These are phyloP conservation scores for Penicillium lividum DNA, from an alignment of 495 filamentous ascomycete genomes.

Conservation along the genomic window DNA sequence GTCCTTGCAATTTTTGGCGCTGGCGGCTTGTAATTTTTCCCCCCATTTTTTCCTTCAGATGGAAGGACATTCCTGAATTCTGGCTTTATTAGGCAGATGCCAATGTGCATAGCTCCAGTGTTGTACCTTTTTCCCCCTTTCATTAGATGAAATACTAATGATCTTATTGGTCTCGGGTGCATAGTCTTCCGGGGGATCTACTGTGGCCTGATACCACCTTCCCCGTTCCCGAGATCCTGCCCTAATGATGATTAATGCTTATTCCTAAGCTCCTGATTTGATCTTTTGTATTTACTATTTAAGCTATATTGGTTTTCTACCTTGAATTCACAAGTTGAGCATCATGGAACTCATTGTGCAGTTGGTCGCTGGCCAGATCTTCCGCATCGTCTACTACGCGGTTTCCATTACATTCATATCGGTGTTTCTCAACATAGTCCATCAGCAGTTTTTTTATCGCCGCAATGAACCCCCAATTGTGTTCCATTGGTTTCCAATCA, in stretches of 20 bases:
- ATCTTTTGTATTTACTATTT: conserved; percentile 7
- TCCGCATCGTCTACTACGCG: conserved; percentile 27
- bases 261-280: conserved; percentile 25
- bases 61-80: not conserved
- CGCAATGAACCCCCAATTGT: conserved; percentile 76
- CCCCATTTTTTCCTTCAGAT: not conserved
- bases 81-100: not conserved
- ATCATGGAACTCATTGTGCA: conserved; percentile 26
- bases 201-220: conserved; percentile 17
- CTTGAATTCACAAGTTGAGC: not conserved
- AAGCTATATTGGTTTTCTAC: not conserved
- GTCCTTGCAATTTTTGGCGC: conserved; percentile 6
- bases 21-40: conserved; percentile 1
- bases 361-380: conserved; percentile 26
- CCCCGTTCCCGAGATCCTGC: conserved; percentile 6
- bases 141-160: conserved; percentile 7
- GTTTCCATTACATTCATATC: conserved; percentile 38
- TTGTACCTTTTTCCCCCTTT: not conserved
- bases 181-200: conserved; percentile 18
- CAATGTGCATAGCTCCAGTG: conserved; percentile 4
- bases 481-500: conserved; percentile 79
- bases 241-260: conserved; percentile 25
- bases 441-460: conserved; percentile 69
- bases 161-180: conserved; percentile 17
- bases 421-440: conserved; percentile 65